These are phyloP conservation scores for Coniella vitis DNA, from an alignment of 2,329 filamentous ascomycete species.

Conservation along the genomic window DNA sequence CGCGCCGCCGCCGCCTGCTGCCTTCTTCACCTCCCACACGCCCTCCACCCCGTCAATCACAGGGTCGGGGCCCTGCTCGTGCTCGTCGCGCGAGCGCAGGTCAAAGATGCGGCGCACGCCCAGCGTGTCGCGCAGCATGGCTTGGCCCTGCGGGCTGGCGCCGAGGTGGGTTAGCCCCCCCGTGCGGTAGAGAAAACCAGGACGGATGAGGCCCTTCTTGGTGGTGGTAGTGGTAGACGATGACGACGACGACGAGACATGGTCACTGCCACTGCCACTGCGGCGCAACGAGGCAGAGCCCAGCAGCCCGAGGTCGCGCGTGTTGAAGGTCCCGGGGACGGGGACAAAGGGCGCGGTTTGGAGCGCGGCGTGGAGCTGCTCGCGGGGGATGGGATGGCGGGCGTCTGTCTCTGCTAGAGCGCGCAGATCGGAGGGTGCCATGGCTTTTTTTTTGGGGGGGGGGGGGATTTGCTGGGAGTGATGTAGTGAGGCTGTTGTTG, in stretches of 20 bases:
- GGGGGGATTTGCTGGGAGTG: not conserved
- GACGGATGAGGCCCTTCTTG: slow-evolving; percentile 33
- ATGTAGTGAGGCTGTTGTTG: too few relatives aligned
- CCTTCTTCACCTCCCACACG: slow-evolving; percentile 35
- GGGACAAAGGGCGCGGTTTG: slow-evolving; percentile 39
- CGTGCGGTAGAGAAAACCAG: slow-evolving; percentile 39
- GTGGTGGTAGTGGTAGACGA: too few relatives aligned
- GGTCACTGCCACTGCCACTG: not conserved
- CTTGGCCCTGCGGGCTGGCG: slow-evolving; percentile 26
- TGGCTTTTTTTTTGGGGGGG: not conserved
- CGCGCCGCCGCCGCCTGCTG: too few relatives aligned
- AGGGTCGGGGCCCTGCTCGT: slow-evolving; percentile 35
- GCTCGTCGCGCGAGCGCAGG: slow-evolving; percentile 40
- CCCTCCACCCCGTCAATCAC: slow-evolving; percentile 36
- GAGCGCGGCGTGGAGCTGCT: slow-evolving; percentile 30
- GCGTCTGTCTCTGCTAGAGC: slow-evolving; percentile 37
- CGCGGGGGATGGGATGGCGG: slow-evolving; percentile 29
- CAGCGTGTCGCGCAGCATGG: slow-evolving; percentile 30
- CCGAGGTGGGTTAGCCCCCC: slow-evolving; percentile 33
- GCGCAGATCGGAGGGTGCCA: slow-evolving; percentile 24
- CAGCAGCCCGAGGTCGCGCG: slow-evolving; percentile 43
- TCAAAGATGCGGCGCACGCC: slow-evolving; percentile 43
- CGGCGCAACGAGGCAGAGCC: slow-evolving; percentile 21
- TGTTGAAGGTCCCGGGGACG: slow-evolving; percentile 42
- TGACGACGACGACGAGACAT: too few relatives aligned